A percentile compares a stretch with the other conserved stretches of the same genome.
Conservation (phyloP, 768 basidiomycete genomes). For the Lactifluus pinguis region DNA sequence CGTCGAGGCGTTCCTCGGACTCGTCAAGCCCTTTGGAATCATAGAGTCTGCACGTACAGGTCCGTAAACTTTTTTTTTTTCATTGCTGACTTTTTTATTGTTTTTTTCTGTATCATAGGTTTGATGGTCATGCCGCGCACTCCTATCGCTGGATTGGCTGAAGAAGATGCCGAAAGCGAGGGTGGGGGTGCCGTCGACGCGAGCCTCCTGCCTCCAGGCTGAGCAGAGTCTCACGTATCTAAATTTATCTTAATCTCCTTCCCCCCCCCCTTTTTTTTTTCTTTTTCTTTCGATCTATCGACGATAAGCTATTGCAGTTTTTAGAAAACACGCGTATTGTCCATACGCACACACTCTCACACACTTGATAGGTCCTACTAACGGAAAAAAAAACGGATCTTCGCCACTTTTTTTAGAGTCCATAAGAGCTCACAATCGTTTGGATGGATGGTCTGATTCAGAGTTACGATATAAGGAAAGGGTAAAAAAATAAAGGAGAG, state of each 20-base stretch:
- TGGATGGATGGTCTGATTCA: constrained; percentile 5
- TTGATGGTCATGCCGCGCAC: constrained; percentile 98
- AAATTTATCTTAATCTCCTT: not conserved
- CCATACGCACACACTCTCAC: not conserved
- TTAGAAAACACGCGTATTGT: not conserved
- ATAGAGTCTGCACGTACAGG: constrained; percentile 93
- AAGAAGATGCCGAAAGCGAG: constrained; percentile 47
- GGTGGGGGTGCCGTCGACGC: constrained; percentile 68
- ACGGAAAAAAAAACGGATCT: not conserved
- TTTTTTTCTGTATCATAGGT: constrained; percentile 38
- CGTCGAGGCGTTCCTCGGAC: constrained; percentile 85
- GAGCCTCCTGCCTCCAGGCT: constrained; percentile 91
- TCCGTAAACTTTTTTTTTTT: constrained; percentile 29
- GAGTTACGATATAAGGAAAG: not conserved
- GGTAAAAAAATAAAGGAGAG: not conserved
- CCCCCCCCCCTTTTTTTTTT: not conserved
- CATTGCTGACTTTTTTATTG: not conserved
- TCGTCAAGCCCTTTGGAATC: constrained; percentile 91
- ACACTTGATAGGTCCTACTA: not conserved
- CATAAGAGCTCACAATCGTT: not conserved
- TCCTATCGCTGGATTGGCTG: constrained; percentile 55
- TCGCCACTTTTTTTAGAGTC: too few relatives aligned
- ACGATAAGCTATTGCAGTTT: not conserved
- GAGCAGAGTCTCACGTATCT: constrained; percentile 10
- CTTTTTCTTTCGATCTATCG: not conserved